These are phyloP conservation scores for Talaromyces rugulosus DNA, from an alignment of 2,329 filamentous ascomycete species.

Conservation along the genomic window DNA sequence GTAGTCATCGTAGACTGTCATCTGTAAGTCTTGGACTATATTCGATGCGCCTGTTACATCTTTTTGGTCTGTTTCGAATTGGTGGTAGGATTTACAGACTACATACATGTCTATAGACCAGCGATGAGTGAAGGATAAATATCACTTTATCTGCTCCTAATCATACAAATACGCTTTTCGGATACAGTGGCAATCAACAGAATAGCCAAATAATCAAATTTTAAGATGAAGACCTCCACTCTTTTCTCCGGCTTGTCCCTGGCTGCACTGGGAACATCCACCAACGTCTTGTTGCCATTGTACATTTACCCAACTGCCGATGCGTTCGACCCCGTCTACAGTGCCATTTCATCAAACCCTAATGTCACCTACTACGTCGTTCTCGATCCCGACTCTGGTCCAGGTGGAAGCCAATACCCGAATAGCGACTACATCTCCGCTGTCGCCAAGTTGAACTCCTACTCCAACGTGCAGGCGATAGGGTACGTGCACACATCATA, in stretches of 20 bases:
- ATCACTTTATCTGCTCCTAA: not conserved
- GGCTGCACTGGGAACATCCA: constrained; percentile 2
- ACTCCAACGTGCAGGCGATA: constrained; percentile 8
- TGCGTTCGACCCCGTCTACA: constrained; percentile 17
- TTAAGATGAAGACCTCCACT: constrained; percentile 10
- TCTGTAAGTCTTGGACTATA: not conserved
- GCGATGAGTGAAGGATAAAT: not conserved
- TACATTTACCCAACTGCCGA: constrained; percentile 17
- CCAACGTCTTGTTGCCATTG: constrained; percentile 14
- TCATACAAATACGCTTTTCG: not conserved
- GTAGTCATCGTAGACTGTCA: not conserved
- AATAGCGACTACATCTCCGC: not conserved
- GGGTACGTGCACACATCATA: constrained; percentile 10
- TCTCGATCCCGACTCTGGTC: constrained; percentile 19
- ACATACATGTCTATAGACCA: not conserved
- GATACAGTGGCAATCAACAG: not conserved
- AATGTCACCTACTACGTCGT: constrained; percentile 19
- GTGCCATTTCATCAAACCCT: constrained; percentile 14
- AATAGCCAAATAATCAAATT: not conserved
- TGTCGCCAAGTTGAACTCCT: constrained; percentile 6
- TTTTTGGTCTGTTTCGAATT: not conserved
- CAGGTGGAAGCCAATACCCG: constrained; percentile 9
- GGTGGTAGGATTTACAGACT: not conserved
- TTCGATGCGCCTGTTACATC: not conserved
- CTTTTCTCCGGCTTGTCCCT: not conserved